Base-by-base conservation (phyloP, 2,329 filamentous ascomycete species). In the Magnaporthales sp. region DNA sequence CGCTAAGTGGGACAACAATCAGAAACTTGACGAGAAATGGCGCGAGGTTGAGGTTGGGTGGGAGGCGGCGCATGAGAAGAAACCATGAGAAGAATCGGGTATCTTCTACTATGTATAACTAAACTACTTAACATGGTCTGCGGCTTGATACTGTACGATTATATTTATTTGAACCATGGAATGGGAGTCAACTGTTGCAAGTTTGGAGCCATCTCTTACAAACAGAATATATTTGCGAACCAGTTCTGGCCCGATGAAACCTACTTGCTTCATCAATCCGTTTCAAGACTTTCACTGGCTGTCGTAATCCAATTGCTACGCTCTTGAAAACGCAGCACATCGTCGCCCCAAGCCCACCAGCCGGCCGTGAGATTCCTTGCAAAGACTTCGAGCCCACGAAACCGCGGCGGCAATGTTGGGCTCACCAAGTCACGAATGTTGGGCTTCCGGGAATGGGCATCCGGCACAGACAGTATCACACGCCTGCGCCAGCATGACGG, bases 331-430 rank as follows among this genome's bases (percentile, higher is more conserved):
- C 85, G 85, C 67, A 92, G 75, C 9, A 86, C 88, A 72, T 94
- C 88, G 70, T 93, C 83, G 3, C 91, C 91, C 90, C 90, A 93
- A 30, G 85, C 84, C 84, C 88, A 91, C 91, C 91, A 94, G 0
- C 89, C 89, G 8, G 86, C 83, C 1, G 91, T 91, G 61, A 92
- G 77, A 73, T 90, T 87, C 67, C 91, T 82, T 1, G 91, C 89
- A 77, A 94, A 95, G 1, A 93, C 80, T 76, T 95, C 91, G n/a
- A 93, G 78, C 2, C 84, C 90, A 19, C 74, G 73, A 70, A 86
- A 89, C 2, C 79, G 75, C 2, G 72, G 70, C 0, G 79, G 79
- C 30, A 91, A 72, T n/a, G 87, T 71, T 4, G 81, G 77, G 66
- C 84, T 81, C 63, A 92, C 84, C 26, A 91, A 70, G 2, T 75